Base-by-base conservation (phyloP, 257 asterid species). In the Ballota nigra region DNA sequence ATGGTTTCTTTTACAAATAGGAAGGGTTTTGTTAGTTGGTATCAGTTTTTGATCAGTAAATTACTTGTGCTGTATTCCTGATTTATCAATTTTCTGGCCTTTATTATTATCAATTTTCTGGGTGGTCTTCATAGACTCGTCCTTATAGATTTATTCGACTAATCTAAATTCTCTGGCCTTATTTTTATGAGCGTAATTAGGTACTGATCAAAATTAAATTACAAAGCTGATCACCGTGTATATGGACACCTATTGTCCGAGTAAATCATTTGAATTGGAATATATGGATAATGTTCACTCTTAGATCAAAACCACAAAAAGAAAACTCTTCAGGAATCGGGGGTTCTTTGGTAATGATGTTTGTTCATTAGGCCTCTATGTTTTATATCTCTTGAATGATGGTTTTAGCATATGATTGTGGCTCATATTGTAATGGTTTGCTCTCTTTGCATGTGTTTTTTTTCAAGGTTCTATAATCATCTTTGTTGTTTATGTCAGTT, bases 31-130 rank as follows among this genome's bases (percentile, higher is more conserved):
- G 28, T 52, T 23, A 3, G 13, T 23, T 40, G 61, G 4, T 28
- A n/a, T 3, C 31, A 38, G 55, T 45, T 63, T 49, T 26, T 77
- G 66, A 65, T 65, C 59, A 68, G 15, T 66, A 19, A 52, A 38
- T 69, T 45, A 47, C 43, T 28, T 22, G 52, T 38, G 19, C 34
- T 4, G 15, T 9, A 24, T 13, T 65, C 22, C 38, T 56, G 16
- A 23, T n/a, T 49, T 33, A 59, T 61, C 61, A 24, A 12, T 63
- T n/a, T 8, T 40, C 0, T 53, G 71, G 22, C 60, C 11, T 19
- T 63, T 38, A 9, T 22, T 65, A 9, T 23, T 45, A 12, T 52
- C 41, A 33, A 47, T 36, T 23, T 36, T 36, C 56, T 10, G n/a
- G 13, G 20, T 49, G 33, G 45, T 68, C 61, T 45, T 40, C 41